These are phyloP conservation scores for Chionographis japonica DNA, from an alignment of 106 monocot genomes.

Conservation along the genomic window DNA sequence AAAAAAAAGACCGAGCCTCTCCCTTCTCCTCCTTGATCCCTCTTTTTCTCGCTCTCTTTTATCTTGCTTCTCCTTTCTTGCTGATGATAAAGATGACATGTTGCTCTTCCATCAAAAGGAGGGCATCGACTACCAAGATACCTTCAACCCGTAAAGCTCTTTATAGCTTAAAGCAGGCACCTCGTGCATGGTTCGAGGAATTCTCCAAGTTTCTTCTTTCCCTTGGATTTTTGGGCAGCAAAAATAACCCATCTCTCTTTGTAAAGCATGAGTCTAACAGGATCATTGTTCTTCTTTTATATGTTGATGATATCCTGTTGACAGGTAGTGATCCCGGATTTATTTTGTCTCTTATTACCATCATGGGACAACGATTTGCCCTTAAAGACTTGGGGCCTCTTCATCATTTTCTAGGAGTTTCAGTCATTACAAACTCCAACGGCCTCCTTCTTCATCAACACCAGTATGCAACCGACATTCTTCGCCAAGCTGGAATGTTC, in stretches of 20 bases:
- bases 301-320: conserved; percentile 6
- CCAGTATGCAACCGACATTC: neutral
- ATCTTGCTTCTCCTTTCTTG: no score
- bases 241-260: neutral
- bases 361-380: neutral
- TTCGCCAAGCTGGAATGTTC: neutral
- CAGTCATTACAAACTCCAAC: neutral
- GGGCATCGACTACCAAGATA: conserved; percentile 3
- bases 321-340: neutral
- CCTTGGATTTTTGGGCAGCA: neutral
- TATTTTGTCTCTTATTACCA: neutral
- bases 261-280: neutral
- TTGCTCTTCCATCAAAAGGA: neutral
- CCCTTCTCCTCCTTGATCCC: no score
- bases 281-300: neutral
- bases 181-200: neutral
- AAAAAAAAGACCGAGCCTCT: no score
- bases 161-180: conserved; percentile 13
- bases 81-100: neutral
- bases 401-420: conserved; percentile 8
- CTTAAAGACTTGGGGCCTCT: conserved; percentile 4
- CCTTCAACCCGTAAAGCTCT: conserved; percentile 14
- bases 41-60: no score
- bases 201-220: neutral
- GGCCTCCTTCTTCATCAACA: neutral